phyloP scores from a whole-genome alignment of 176 grass and related monocot genomes.

The Chrysopogon serrulatus region DNA sequence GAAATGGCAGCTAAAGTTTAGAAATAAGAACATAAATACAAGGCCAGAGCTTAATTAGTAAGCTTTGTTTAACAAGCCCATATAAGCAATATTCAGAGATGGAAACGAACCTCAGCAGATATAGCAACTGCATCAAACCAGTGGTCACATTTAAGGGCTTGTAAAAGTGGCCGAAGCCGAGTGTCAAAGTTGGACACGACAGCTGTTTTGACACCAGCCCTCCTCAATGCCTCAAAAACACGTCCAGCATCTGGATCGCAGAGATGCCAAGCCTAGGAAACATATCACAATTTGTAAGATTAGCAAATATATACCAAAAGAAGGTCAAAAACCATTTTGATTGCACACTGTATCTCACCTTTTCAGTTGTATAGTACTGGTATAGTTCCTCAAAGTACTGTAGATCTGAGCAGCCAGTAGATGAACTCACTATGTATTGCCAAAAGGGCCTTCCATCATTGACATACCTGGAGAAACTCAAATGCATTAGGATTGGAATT shows the following conservation, averaged over 20 bases:
- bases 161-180: slow-evolving; percentile 67
- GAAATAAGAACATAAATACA: not conserved
- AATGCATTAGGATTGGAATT: not conserved
- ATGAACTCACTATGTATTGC: slow-evolving; percentile 78
- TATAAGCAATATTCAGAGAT: not conserved
- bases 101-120: slow-evolving; percentile 67
- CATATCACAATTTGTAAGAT: slow-evolving; percentile 26
- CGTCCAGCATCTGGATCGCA: slow-evolving; percentile 71
- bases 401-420: slow-evolving; percentile 75
- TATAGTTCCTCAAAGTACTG: slow-evolving; percentile 96
- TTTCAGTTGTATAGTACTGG: slow-evolving; percentile 75
- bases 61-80: not conserved
- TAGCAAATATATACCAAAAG: not conserved
- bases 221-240: slow-evolving; percentile 70
- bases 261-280: slow-evolving; percentile 77
- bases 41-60: not conserved
- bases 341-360: slow-evolving; percentile 38
- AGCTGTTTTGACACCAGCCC: slow-evolving; percentile 82
- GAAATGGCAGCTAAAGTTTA: not conserved
- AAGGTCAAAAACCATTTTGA: not conserved
- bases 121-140: slow-evolving; percentile 91
- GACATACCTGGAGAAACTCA: slow-evolving; percentile 63
- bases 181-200: slow-evolving; percentile 94
- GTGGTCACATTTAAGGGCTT: slow-evolving; percentile 69
- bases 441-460: slow-evolving; percentile 91